Conservation (phyloP, 2,329 filamentous ascomycete genomes). For the Scopulariopsis brevicaulis region DNA sequence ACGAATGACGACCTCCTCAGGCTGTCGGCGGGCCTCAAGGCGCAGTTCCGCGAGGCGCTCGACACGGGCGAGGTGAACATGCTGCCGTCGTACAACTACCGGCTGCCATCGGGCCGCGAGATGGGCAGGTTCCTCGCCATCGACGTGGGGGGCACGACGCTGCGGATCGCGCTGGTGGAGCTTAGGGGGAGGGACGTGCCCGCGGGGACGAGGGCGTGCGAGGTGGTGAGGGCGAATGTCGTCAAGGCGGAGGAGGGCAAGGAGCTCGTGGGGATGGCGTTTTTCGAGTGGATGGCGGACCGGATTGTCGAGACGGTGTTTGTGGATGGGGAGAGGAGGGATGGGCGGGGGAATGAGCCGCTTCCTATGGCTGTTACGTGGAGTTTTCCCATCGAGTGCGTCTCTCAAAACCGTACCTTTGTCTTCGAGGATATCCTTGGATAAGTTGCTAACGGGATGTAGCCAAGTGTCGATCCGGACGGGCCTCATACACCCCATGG, state of each 20-base stretch:
- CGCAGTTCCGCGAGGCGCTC: slow-evolving; percentile 42
- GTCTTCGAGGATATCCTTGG: not conserved
- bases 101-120: slow-evolving; percentile 49
- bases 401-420: slow-evolving; percentile 7
- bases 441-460: not conserved
- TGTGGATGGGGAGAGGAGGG: not conserved
- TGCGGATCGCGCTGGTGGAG: slow-evolving; percentile 53
- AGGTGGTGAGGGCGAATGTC: slow-evolving; percentile 32
- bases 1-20: slow-evolving; percentile 27
- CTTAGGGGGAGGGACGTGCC: slow-evolving; percentile 32
- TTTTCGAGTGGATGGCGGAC: slow-evolving; percentile 59
- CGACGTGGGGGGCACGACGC: slow-evolving; percentile 59
- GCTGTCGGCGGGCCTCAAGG: slow-evolving; percentile 38
- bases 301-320: slow-evolving; percentile 45
- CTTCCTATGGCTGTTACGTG: slow-evolving; percentile 52
- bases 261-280: slow-evolving; percentile 42
- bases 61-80: slow-evolving; percentile 43
- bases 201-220: slow-evolving; percentile 30
- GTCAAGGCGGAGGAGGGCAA: slow-evolving; percentile 49
- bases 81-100: slow-evolving; percentile 56
- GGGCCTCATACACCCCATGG: slow-evolving; percentile 50
- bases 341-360: slow-evolving; percentile 23
- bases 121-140: slow-evolving; percentile 48
- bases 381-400: slow-evolving; percentile 61
- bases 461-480: slow-evolving; percentile 54